Conservation (phyloP, 2,329 filamentous ascomycete species). For the Chaetomium olivaceum region DNA sequence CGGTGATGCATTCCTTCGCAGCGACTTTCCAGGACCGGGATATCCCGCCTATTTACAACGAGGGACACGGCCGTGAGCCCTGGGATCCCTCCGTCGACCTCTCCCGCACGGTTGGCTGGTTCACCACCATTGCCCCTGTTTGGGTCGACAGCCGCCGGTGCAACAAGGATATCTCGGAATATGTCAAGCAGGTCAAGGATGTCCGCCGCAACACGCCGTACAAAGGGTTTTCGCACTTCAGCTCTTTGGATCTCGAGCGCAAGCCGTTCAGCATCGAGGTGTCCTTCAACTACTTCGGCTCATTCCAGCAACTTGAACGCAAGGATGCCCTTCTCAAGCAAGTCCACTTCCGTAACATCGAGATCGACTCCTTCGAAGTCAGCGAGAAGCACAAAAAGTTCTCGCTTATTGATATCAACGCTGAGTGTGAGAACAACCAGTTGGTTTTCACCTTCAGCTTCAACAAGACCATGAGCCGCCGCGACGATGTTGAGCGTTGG, state of each 20-base stretch:
- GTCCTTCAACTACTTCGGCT: constrained; percentile 50
- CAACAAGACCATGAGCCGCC: constrained; percentile 14
- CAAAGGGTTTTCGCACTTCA: constrained; percentile 43
- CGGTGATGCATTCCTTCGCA: constrained; percentile 39
- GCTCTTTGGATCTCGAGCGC: constrained; percentile 34
- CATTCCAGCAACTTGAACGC: constrained; percentile 46
- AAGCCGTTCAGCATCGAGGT: constrained; percentile 45
- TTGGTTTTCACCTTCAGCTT: constrained; percentile 22
- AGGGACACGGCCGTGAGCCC: constrained; percentile 45
- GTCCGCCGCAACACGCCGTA: constrained; percentile 36
- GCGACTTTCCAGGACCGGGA: constrained; percentile 38
- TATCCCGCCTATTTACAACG: constrained; percentile 40
- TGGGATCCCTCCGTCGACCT: constrained; percentile 38
- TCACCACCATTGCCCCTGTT: constrained; percentile 44
- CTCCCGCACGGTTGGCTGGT: constrained; percentile 46
- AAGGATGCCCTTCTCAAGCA: constrained; percentile 36
- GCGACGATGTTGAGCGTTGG: constrained; percentile 17
- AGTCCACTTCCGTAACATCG: constrained; percentile 19
- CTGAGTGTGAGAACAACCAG: constrained; percentile 12
- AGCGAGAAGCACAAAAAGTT: constrained; percentile 18
- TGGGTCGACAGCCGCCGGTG: constrained; percentile 13
- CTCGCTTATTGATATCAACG: constrained; percentile 21
- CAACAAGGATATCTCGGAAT: constrained; percentile 14
- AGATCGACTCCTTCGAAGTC: constrained; percentile 13
- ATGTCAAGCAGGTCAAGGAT: constrained; percentile 36